Percentiles rank a stretch among this genome's conserved stretches.
Evolutionary conservation across 1,139 yeast species (phyloP).

Genomic region (Taphrina flavorubra): DNA sequence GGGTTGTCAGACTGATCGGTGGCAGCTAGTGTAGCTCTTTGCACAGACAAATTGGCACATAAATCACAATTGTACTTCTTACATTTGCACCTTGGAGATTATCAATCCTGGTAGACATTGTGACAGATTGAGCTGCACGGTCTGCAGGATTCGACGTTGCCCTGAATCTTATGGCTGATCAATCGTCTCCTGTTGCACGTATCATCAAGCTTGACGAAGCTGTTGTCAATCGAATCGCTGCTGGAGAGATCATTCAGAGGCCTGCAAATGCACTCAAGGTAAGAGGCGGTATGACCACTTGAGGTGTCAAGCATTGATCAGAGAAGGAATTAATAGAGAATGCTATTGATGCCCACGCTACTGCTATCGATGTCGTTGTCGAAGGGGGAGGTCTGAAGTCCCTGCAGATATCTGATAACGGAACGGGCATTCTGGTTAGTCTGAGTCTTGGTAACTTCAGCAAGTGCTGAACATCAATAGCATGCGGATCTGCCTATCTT

Average conservation of each 20-base stretch:
- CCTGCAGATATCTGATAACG: constrained; percentile 74
- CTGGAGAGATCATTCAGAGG: constrained; percentile 93
- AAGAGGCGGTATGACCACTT: background rate
- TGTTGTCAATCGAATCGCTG: constrained; percentile 91
- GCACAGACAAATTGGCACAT: too few species aligned
- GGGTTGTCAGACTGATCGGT: too few species aligned
- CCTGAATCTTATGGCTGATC: background rate
- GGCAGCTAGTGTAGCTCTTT: too few species aligned
- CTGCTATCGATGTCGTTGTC: constrained; percentile 64
- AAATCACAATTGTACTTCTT: too few species aligned
- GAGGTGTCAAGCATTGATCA: background rate
- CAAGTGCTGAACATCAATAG: constrained; percentile 51
- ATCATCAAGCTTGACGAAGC: constrained; percentile 60
- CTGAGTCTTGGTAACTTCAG: background rate
- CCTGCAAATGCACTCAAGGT: constrained; percentile 80
- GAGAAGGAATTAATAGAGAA: constrained; percentile 71
- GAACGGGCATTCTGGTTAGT: constrained; percentile 63
- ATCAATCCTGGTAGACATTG: too few species aligned
- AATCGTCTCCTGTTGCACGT: constrained; percentile 20
- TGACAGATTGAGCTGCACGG: too few species aligned
- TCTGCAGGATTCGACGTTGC: background rate
- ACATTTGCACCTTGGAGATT: too few species aligned
- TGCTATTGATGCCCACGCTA: constrained; percentile 75
- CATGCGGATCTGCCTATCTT: constrained; percentile 62
- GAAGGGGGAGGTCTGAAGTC: constrained; percentile 70